Evolutionary conservation across 805 yeast genomes (phyloP).

Genomic region (Cyberlindnera sargentensis): DNA sequence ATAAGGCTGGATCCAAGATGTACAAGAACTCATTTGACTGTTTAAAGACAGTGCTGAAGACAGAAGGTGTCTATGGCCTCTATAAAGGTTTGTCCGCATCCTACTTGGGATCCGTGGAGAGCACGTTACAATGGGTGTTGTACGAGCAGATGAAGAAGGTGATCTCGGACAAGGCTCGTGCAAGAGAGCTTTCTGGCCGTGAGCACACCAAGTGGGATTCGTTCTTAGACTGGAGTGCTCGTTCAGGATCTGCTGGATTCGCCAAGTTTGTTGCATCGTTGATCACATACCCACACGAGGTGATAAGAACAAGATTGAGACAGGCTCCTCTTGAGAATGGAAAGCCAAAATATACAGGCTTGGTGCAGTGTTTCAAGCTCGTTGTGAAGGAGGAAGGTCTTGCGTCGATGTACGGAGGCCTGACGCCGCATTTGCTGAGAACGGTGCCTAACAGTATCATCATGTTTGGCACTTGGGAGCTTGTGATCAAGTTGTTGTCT

Average conservation of each 20-base stretch:
- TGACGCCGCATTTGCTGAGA: slow-evolving; percentile 93
- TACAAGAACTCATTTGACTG: slow-evolving; percentile 88
- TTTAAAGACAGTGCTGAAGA: slow-evolving; percentile 52
- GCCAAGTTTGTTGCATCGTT: slow-evolving; percentile 92
- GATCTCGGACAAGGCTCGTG: slow-evolving; percentile 46
- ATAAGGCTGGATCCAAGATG: slow-evolving; percentile 55
- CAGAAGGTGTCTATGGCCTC: slow-evolving; percentile 76
- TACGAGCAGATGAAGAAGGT: slow-evolving; percentile 88
- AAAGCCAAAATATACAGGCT: slow-evolving; percentile 79
- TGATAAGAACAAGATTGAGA: slow-evolving; percentile 88
- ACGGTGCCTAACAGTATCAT: slow-evolving; percentile 97
- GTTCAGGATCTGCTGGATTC: slow-evolving; percentile 96
- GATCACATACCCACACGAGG: slow-evolving; percentile 95
- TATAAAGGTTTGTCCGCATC: slow-evolving; percentile 93
- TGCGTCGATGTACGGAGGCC: slow-evolving; percentile 91
- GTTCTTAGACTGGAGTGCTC: slow-evolving; percentile 84
- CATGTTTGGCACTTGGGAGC: slow-evolving; percentile 99
- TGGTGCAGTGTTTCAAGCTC: slow-evolving; percentile 77
- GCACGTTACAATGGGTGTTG: slow-evolving; percentile 92
- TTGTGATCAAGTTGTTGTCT: slow-evolving; percentile 56
- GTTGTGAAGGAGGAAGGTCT: slow-evolving; percentile 91
- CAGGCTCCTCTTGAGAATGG: slow-evolving; percentile 87
- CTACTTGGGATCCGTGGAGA: slow-evolving; percentile 87
- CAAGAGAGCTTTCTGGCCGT: slow-evolving; percentile 27
- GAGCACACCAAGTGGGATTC: slow-evolving; percentile 45